A percentile compares a stretch with the other conserved stretches of the same genome.
phyloP scores from a whole-genome alignment of 768 basidiomycete genomes.

The Mycena polygramma region DNA sequence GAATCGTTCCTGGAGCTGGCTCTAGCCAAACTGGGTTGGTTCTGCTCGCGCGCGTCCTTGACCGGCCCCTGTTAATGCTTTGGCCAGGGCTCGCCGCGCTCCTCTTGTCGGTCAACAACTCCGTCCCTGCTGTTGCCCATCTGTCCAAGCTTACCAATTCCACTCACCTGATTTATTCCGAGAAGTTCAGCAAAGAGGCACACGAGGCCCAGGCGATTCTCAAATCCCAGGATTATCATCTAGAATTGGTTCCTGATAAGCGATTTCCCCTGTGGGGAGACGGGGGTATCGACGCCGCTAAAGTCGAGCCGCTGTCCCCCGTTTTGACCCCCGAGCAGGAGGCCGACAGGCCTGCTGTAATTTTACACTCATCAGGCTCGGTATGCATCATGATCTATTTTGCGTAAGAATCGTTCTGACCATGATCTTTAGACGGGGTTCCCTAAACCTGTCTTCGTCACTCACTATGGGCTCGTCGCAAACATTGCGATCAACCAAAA shows the following conservation, averaged over 20 bases:
- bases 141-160: conserved; percentile 53
- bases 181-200: conserved; percentile 51
- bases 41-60: not conserved
- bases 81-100: conserved; percentile 49
- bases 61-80: not conserved
- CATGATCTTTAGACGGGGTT: conserved; percentile 54
- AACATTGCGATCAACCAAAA: conserved; percentile 53
- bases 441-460: conserved; percentile 58
- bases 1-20: conserved; percentile 58
- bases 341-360: conserved; percentile 47
- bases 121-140: conserved; percentile 58
- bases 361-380: conserved; percentile 61
- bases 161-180: conserved; percentile 55
- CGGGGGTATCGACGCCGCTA: conserved; percentile 45
- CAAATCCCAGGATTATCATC: conserved; percentile 35
- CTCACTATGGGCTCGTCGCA: conserved; percentile 51
- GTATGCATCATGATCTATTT: conserved; percentile 32
- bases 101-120: conserved; percentile 60
- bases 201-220: conserved; percentile 48
- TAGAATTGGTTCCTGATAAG: conserved; percentile 48
- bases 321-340: conserved; percentile 51
- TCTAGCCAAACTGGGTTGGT: conserved; percentile 50
- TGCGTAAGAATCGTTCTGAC: not conserved
- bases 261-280: conserved; percentile 57
- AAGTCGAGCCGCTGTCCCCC: conserved; percentile 44